Evolutionary conservation across 2,329 filamentous ascomycete genomes (phyloP), one percentile per base, ranked within the genome.

Genomic region (Colletotrichum gigasporum): DNA sequence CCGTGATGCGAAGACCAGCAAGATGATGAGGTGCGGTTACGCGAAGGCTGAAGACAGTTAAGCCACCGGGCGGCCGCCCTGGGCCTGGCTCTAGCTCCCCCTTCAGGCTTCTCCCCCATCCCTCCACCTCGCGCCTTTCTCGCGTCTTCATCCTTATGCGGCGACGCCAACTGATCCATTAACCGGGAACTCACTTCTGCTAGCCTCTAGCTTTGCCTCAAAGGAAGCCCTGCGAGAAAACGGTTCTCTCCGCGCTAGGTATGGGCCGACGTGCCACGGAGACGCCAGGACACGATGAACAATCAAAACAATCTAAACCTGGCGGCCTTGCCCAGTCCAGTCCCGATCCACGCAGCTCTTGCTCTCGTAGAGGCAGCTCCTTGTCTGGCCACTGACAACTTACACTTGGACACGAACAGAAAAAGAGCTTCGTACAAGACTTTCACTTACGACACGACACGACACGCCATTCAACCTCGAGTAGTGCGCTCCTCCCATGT

Each of bases 21-120:
- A 54, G 14, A 16, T 50, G 32, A 18, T 18, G 47, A 32, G 8
- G 39, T 30, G 42, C n/a, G 41, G 34, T 48, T 50, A 24, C 35
- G 20, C 42, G 44, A 44, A 61, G 61, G 56, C 56, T 63, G 35
- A 54, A 55, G 48, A 34, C 56, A 54, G 42, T 60, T 26, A 32
- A 64, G 61, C 56, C 56, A 61, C 56, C 48, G 28, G 61, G 48
- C 56, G 61, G 61, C 61, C 61, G 41, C 61, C 39, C 42, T n/a
- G n/a, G n/a, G 28, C 24, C 53, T 57, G 45, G 53, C 28, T 12
- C 28, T 10, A 26, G 10, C 50, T 9, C n/a, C 28, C 39, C 34
- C 32, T 9, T n/a, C 18, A n/a, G n/a, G n/a, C n/a, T n/a, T n/a
- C n/a, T n/a, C 20, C 35, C 14, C 16, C 16, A 8, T 42, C 26